Base-by-base conservation (phyloP, 2,329 filamentous ascomycete species). In the Penicillium polonicum region DNA sequence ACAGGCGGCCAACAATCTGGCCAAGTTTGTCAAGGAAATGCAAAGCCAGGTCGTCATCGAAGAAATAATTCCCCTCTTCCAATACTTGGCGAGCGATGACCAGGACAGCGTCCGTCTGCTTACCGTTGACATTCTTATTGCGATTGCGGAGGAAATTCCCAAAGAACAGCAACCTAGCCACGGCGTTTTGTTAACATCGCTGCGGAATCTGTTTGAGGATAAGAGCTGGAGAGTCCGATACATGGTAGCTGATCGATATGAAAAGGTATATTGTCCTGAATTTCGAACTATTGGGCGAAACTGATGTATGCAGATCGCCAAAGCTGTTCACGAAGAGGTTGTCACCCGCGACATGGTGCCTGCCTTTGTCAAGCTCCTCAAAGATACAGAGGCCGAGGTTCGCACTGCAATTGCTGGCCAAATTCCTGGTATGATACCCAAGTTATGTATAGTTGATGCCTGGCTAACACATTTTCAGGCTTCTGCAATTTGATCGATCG, bases 191-290 rank as follows among this genome's bases (percentile, higher is more conserved):
- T 82, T 99, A 70, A 93, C 91, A 50, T 92, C 93, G 45, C 80
- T 99, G 71, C 88, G 94, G 69, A 96, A 86, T 78, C 79, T 99
- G 72, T 97, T 99, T 78, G 94, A 97, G 71, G 94, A 99, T 76
- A 99, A 97, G 85, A 97, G 94, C 80, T 99, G 94, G 94, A 88
- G 94, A 72, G 94, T 99, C 60, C 87, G 94, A 74, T 99, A 97
- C 78, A 99, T 99, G 94, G 94, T 99, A 68, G 94, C 94, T 48
- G 94, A 99, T 77, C 87, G 92, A 74, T 99, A 97, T 72, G 94
- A 99, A 78, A 97, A 97, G 89, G 91, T 91, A 72, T 49, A 72
- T 53, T 19, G 13, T n/a, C 6, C 17, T n/a, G 36, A 33, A 27
- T 17, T 5, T 55, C 31, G 17, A 15, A n/a, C 17, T 6, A 0